A percentile compares a stretch with the other conserved stretches of the same genome.
Evolutionary conservation across 176 grass and related monocot species (phyloP).

Genomic region (Elymus sibiricus): DNA sequence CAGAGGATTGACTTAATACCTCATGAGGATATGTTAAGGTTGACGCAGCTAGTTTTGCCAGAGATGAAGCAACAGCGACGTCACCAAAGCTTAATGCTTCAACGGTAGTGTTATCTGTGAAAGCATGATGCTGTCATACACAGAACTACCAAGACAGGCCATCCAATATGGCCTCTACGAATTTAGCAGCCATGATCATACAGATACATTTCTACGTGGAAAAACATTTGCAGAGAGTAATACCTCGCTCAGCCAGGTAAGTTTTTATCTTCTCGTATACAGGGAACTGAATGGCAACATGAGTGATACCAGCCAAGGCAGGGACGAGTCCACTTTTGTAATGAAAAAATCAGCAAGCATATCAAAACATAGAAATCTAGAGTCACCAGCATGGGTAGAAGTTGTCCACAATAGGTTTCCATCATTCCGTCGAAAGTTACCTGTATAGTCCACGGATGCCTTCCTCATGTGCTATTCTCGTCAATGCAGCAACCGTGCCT

Average conservation of each 20-base stretch:
- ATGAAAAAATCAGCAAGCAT: conserved; percentile 12
- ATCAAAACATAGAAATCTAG: conserved; percentile 26
- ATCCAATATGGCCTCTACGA: not conserved
- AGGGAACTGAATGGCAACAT: conserved; percentile 98
- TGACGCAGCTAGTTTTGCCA: conserved; percentile 89
- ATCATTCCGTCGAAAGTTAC: conserved; percentile 27
- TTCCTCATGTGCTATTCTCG: conserved; percentile 78
- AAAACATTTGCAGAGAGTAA: not conserved
- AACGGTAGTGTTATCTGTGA: conserved; percentile 86
- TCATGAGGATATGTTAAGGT: conserved; percentile 97
- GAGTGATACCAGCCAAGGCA: conserved; percentile 92
- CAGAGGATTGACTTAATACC: conserved; percentile 29
- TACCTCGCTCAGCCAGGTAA: conserved; percentile 92
- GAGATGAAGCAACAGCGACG: conserved; percentile 93
- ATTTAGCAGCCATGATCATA: not conserved
- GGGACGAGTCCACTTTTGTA: conserved; percentile 74
- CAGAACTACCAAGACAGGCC: conserved; percentile 1
- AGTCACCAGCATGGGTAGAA: not conserved
- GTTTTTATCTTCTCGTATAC: conserved; percentile 86
- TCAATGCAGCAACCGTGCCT: conserved; percentile 73
- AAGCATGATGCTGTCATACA: conserved; percentile 19
- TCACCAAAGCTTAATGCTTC: conserved; percentile 78
- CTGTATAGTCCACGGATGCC: conserved; percentile 91
- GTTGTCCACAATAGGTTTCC: not conserved
- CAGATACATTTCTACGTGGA: not conserved